Percentiles rank a stretch among this genome's conserved stretches.
These are phyloP conservation scores for Arthrobotrys musiformis DNA, from an alignment of 2,329 filamentous ascomycete genomes.

Conservation along the genomic window DNA sequence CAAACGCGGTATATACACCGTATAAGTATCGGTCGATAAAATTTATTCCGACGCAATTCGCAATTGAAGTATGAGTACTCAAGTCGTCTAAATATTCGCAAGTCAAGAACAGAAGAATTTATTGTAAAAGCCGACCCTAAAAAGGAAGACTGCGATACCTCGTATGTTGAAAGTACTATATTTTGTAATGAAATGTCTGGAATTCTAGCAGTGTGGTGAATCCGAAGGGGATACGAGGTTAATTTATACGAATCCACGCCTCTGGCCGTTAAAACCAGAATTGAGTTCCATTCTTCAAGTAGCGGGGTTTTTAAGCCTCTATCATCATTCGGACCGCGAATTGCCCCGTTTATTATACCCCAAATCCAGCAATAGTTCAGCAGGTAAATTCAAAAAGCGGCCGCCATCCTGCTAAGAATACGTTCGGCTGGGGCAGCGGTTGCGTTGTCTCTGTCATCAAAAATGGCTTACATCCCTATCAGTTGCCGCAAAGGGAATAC, in stretches of 20 bases:
- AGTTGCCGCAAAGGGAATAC: conserved; percentile 15
- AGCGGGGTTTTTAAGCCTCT: not conserved
- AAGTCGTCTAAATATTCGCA: no score
- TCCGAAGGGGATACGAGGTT: not conserved
- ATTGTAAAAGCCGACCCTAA: no score
- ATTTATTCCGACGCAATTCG: no score
- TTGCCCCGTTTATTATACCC: not conserved
- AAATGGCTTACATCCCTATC: conserved; percentile 42
- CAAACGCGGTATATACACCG: no score
- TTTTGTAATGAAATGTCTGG: not conserved
- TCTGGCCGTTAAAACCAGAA: not conserved
- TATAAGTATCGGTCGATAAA: no score
- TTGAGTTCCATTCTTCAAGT: not conserved
- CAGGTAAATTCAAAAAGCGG: not conserved
- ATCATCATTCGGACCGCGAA: not conserved
- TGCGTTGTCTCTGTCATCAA: conserved; percentile 11
- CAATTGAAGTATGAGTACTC: no score
- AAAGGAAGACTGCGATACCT: no score
- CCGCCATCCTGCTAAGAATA: no score
- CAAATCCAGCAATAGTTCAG: not conserved
- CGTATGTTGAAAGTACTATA: no score
- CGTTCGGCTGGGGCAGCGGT: not conserved
- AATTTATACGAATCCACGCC: not conserved
- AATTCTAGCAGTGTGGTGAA: not conserved
- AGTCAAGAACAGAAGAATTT: no score